phyloP scores from a whole-genome alignment of 75 land plant genomes.

The Ceratopteris richardii region DNA sequence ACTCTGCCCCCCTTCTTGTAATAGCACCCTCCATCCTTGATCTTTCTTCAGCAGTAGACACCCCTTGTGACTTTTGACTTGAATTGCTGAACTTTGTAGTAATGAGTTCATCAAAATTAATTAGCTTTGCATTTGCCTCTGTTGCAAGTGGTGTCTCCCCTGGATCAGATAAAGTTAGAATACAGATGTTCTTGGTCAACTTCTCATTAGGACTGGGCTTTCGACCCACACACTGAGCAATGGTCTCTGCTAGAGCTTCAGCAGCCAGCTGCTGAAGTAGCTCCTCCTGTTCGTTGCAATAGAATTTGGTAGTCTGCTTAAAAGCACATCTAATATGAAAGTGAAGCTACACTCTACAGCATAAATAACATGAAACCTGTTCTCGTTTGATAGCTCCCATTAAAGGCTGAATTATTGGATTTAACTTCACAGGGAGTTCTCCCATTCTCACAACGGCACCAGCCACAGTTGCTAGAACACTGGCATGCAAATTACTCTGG shows the following conservation, averaged over 20 bases:
- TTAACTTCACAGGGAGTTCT: slow-evolving; percentile 70
- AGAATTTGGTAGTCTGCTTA: background rate
- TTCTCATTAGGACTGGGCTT: slow-evolving; percentile 95
- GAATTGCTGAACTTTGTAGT: slow-evolving; percentile 20
- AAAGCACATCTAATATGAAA: too few species aligned
- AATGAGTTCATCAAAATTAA: slow-evolving; percentile 63
- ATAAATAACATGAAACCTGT: too few species aligned
- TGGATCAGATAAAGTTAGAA: slow-evolving; percentile 73
- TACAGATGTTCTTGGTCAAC: slow-evolving; percentile 79
- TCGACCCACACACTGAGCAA: slow-evolving; percentile 64
- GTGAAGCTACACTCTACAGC: too few species aligned
- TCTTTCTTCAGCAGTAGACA: slow-evolving; percentile 61
- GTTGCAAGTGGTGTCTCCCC: slow-evolving; percentile 87
- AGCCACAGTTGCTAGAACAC: slow-evolving; percentile 81
- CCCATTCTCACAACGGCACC: slow-evolving; percentile 95
- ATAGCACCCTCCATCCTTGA: slow-evolving; percentile 81
- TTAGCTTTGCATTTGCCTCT: slow-evolving; percentile 42
- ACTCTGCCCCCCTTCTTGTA: slow-evolving; percentile 89
- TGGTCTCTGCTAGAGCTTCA: slow-evolving; percentile 93
- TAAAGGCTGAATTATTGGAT: slow-evolving; percentile 90
- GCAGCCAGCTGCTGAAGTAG: slow-evolving; percentile 86
- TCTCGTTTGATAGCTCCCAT: slow-evolving; percentile 96
- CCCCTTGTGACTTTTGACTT: slow-evolving; percentile 35
- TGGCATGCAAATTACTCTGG: slow-evolving; percentile 89
- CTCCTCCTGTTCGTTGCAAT: slow-evolving; percentile 58